Base-by-base conservation (phyloP, 352 stramenopile genomes). In the Globisporangium ultimum region DNA sequence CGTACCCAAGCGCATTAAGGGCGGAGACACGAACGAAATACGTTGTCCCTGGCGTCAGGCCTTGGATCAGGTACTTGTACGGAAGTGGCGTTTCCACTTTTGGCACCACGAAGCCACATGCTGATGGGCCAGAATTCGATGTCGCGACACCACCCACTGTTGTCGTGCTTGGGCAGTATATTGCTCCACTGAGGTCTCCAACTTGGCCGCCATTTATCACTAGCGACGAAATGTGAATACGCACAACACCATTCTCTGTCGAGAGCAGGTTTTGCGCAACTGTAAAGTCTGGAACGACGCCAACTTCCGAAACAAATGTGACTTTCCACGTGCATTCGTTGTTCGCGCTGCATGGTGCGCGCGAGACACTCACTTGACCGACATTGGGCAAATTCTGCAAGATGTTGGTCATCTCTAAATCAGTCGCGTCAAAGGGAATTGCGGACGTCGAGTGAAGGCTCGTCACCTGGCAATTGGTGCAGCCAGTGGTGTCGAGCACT, bases 371-470 rank as follows among this genome's bases (percentile, higher is more conserved):
- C 8, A 98, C 94, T 24, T 95, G 78, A 6, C 93, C 96, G 17
- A 99, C 72, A 66, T 98, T 98, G 6, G 89, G 89, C 55, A 99
- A 74, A 56, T 98, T 98, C 56, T 96, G 82, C 21, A 99, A 58
- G 20, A 92, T 75, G 6, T 61, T 88, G 36, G 88, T 88, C 60
- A 99, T 64, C 4, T 80, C 72, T 14, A 45, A 47, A 0, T 63
- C 65, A 0, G 77, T 80, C 20, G 76, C 68, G 40, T 95, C 89
- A 36, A 80, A 76, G 14, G 83, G 70, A 38, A 98, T 94, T 12
- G 72, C 67, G 3, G 85, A 79, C 0, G 91, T 96, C 15, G 74
- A 70, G 47, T 88, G 79, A 12, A 38, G 22, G 13, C 63, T 74
- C 50, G 81, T 81, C 14, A 96, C 77, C 63, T 97, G 84, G 70